phyloP scores from a whole-genome alignment of 768 basidiomycete genomes.

The Dioszegia aurantiaca region DNA sequence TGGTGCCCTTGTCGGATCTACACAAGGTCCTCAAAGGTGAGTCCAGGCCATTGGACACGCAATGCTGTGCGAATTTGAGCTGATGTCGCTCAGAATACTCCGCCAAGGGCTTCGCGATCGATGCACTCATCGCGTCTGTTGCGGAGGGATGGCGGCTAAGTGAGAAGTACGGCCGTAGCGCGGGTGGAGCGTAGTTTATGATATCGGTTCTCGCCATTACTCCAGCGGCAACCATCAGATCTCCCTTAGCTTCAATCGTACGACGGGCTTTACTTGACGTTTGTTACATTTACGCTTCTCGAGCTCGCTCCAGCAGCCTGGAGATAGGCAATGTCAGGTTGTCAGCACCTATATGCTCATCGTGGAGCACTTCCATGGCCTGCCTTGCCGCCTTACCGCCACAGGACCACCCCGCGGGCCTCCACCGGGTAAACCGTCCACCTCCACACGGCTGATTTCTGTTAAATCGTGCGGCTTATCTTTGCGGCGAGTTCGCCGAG shows the following conservation, averaged over 20 bases:
- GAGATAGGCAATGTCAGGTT: too few species aligned
- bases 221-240: too few species aligned
- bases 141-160: slow-evolving; percentile 61
- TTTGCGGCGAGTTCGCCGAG: neutral
- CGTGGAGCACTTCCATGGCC: too few species aligned
- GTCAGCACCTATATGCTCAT: too few species aligned
- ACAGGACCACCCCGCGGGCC: neutral
- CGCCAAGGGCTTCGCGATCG: slow-evolving; percentile 60
- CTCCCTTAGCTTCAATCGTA: neutral
- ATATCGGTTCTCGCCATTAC: too few species aligned
- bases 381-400: too few species aligned
- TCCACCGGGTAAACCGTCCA: neutral
- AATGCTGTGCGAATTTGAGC: slow-evolving; percentile 1
- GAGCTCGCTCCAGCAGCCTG: too few species aligned
- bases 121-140: slow-evolving; percentile 74
- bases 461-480: neutral
- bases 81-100: slow-evolving; percentile 46
- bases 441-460: neutral
- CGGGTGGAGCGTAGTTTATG: neutral
- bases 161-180: neutral
- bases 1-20: slow-evolving; percentile 68
- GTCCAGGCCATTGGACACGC: slow-evolving; percentile 24
- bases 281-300: too few species aligned
- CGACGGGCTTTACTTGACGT: too few species aligned
- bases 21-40: slow-evolving; percentile 66